phyloP scores from a whole-genome alignment of 2,329 filamentous ascomycete species.

The Ciborinia camelliae region DNA sequence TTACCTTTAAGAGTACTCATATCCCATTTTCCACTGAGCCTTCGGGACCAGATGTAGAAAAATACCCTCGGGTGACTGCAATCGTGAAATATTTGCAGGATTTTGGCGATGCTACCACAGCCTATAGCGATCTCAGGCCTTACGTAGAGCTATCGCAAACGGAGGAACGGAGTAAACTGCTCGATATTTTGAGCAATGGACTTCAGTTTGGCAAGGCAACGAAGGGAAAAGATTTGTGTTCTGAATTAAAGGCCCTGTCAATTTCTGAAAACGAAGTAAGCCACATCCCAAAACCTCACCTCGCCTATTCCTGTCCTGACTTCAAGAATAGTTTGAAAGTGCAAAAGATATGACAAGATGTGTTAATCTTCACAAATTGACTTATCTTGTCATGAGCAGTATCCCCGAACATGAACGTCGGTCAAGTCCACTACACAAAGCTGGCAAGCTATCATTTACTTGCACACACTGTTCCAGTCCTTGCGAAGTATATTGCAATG shows the following conservation, averaged over 20 bases:
- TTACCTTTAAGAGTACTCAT: constrained; percentile 26
- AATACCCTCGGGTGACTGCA: constrained; percentile 20
- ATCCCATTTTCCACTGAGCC: constrained; percentile 15
- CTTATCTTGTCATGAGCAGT: constrained; percentile 31
- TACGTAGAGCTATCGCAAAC: constrained; percentile 29
- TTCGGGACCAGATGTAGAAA: constrained; percentile 8
- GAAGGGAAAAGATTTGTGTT: background rate
- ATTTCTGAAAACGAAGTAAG: constrained; percentile 15
- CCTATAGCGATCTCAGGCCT: constrained; percentile 34
- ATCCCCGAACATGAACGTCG: constrained; percentile 29
- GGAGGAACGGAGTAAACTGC: constrained; percentile 26
- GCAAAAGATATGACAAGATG: constrained; percentile 27
- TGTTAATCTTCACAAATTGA: constrained; percentile 33
- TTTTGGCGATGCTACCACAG: constrained; percentile 35
- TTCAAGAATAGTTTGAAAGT: constrained; percentile 1
- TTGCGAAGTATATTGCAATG: constrained; percentile 25
- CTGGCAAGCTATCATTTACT: constrained; percentile 13
- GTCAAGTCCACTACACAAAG: constrained; percentile 18
- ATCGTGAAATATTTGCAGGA: constrained; percentile 33
- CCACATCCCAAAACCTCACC: background rate
- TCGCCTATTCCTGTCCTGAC: background rate
- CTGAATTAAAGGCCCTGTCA: background rate
- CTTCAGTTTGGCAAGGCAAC: constrained; percentile 1
- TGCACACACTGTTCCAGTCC: constrained; percentile 28
- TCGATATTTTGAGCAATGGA: constrained; percentile 20